These are phyloP conservation scores for Hanseniaspora pseudoguilliermondii DNA, from an alignment of 805 yeast species.

Conservation along the genomic window DNA sequence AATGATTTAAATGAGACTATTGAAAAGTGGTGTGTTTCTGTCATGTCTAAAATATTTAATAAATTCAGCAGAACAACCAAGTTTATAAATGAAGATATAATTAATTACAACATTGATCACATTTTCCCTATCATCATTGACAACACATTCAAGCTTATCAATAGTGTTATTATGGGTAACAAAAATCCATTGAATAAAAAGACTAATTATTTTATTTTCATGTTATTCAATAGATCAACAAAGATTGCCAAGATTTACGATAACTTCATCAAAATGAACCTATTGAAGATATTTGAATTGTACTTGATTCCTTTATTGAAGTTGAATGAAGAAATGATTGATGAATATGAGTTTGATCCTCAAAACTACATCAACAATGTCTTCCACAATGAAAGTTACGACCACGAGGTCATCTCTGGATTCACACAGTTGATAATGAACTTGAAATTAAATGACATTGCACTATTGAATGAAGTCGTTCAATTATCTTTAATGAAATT, in stretches of 20 bases:
- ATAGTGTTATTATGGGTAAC: background rate
- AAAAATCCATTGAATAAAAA: background rate
- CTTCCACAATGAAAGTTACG: constrained; percentile 9
- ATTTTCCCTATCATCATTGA: constrained; percentile 41
- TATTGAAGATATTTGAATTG: constrained; percentile 1
- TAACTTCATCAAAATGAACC: background rate
- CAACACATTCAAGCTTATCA: background rate
- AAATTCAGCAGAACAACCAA: constrained; percentile 43
- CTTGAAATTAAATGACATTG: background rate
- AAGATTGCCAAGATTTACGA: background rate
- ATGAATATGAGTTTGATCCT: constrained; percentile 8
- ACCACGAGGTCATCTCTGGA: constrained; percentile 10
- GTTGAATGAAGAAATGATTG: constrained; percentile 2
- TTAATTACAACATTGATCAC: constrained; percentile 38
- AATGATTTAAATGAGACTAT: constrained; percentile 44
- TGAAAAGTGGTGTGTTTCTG: constrained; percentile 83
- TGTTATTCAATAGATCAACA: constrained; percentile 13
- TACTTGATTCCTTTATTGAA: constrained; percentile 8
- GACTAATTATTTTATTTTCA: constrained; percentile 1
- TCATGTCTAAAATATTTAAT: constrained; percentile 54
- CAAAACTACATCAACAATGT: constrained; percentile 8
- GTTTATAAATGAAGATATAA: constrained; percentile 37
- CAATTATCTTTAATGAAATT: background rate
- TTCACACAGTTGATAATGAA: constrained; percentile 4
- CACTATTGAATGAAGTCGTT: background rate